Percentiles rank a stretch among this genome's conserved stretches.
phyloP scores from a whole-genome alignment of 371 early-diverging fungal genomes.

The Rhizopus arrhizus region DNA sequence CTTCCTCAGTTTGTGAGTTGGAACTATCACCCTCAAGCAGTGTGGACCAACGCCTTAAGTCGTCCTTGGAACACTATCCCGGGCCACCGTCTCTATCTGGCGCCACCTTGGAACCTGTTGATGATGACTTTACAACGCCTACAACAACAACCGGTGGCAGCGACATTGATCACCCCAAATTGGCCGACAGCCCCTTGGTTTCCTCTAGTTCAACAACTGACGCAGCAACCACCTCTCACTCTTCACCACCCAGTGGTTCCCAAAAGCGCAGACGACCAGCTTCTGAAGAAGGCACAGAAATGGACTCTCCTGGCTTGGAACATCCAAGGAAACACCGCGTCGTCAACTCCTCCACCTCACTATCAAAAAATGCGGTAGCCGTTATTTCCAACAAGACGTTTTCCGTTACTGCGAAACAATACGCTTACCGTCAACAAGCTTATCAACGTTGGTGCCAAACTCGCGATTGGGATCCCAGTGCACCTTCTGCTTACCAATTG shows the following conservation, averaged over 20 bases:
- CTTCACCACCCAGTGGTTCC: not conserved
- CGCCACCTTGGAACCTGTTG: not conserved
- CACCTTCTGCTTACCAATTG: not conserved
- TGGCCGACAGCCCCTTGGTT: conserved; percentile 33
- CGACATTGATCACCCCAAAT: conserved; percentile 28
- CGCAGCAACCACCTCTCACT: conserved; percentile 2
- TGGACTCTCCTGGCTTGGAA: conserved; percentile 3
- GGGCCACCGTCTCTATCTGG: not conserved
- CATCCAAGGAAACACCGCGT: not conserved
- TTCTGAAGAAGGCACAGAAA: not conserved
- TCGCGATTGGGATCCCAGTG: not conserved
- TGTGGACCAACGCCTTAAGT: not conserved
- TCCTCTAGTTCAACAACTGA: conserved; percentile 11
- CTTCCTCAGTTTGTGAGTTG: too few species aligned
- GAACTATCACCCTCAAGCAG: too few species aligned
- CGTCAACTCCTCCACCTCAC: too few species aligned
- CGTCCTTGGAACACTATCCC: not conserved
- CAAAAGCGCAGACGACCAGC: not conserved
- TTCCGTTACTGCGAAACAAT: not conserved
- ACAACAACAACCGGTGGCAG: not conserved
- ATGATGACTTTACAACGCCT: not conserved
- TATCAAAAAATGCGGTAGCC: too few species aligned
- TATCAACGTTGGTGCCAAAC: conserved; percentile 1
- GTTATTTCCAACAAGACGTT: too few species aligned
- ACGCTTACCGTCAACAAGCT: not conserved